phyloP scores from a whole-genome alignment of 2,329 filamentous ascomycete genomes.

The Alternaria rosae region DNA sequence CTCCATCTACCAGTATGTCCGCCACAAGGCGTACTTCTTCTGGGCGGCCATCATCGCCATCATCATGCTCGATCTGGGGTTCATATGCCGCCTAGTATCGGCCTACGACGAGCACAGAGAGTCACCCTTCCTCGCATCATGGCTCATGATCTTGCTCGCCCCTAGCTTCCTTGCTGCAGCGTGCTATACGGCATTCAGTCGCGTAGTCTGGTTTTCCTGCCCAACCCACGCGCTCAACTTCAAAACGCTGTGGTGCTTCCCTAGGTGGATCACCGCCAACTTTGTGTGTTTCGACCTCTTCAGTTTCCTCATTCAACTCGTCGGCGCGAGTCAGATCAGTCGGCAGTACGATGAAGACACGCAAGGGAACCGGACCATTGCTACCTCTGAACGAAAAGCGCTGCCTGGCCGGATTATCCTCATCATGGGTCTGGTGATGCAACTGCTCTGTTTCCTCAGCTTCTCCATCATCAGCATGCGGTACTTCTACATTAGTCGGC shows the following conservation, averaged over 20 bases:
- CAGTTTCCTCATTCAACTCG: conserved; percentile 57
- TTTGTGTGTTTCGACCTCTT: conserved; percentile 60
- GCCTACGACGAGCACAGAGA: conserved; percentile 42
- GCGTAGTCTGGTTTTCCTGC: conserved; percentile 54
- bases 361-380: conserved; percentile 52
- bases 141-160: conserved; percentile 57
- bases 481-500: conserved; percentile 42
- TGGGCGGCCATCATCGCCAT: conserved; percentile 45
- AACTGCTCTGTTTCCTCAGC: conserved; percentile 60
- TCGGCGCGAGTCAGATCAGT: conserved; percentile 54
- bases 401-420: conserved; percentile 47
- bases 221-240: conserved; percentile 52
- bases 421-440: conserved; percentile 58
- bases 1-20: conserved; percentile 44
- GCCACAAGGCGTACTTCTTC: conserved; percentile 48
- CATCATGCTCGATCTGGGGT: conserved; percentile 60
- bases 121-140: conserved; percentile 51
- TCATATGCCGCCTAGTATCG: conserved; percentile 59
- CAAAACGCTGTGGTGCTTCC: conserved; percentile 53
- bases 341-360: conserved; percentile 39
- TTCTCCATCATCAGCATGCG: conserved; percentile 54
- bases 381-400: conserved; percentile 37
- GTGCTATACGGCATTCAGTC: conserved; percentile 59
- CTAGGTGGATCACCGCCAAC: conserved; percentile 56
- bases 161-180: conserved; percentile 60